phyloP scores from a whole-genome alignment of 2,329 filamentous ascomycete genomes.

The Penicillium brevicompactum region DNA sequence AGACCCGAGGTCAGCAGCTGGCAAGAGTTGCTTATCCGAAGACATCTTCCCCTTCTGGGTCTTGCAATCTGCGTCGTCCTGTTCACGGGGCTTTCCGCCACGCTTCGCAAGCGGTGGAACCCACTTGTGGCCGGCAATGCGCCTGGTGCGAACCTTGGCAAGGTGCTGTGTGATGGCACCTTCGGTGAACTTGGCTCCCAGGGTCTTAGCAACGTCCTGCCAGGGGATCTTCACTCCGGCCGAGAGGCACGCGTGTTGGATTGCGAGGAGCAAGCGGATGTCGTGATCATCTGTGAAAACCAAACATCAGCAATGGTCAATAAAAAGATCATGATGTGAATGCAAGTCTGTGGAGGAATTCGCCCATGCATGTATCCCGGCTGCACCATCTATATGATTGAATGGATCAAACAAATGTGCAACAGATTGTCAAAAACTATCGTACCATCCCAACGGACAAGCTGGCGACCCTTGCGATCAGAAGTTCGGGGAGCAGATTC shows the following conservation, averaged over 20 bases:
- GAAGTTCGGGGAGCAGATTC: background rate
- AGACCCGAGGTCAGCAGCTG: too few species aligned
- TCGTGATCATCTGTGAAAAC: constrained; percentile 42
- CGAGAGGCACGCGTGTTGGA: constrained; percentile 45
- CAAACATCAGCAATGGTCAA: constrained; percentile 14
- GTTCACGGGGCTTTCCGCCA: background rate
- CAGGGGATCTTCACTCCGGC: constrained; percentile 46
- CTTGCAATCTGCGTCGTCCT: too few species aligned
- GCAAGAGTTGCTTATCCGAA: too few species aligned
- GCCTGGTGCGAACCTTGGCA: constrained; percentile 45
- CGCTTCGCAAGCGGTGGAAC: constrained; percentile 46
- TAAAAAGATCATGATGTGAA: background rate
- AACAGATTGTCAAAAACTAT: background rate
- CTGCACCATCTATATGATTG: background rate
- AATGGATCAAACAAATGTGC: background rate
- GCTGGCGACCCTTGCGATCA: constrained; percentile 29
- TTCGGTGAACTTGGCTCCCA: constrained; percentile 45
- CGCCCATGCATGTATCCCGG: background rate
- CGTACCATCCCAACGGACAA: constrained; percentile 49
- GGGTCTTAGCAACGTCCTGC: constrained; percentile 40
- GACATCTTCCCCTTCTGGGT: background rate
- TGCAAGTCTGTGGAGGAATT: background rate
- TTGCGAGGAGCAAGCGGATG: constrained; percentile 43
- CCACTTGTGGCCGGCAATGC: constrained; percentile 31
- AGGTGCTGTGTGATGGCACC: constrained; percentile 52